Conservation (phyloP, 805 yeast species). For the Clavispora phyllophila region DNA sequence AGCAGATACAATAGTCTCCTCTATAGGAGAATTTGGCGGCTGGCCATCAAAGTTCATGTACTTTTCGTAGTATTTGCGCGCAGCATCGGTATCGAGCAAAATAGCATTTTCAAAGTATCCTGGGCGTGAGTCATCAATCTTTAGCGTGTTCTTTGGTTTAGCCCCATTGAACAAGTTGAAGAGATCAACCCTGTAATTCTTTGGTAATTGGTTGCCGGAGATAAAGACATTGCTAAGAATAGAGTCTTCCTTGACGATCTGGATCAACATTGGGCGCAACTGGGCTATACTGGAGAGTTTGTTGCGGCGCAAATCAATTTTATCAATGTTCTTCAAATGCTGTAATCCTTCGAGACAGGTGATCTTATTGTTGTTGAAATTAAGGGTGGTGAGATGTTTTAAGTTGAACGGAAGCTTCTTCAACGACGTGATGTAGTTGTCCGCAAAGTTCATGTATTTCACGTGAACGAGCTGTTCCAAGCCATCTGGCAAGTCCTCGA, state of each 20-base stretch:
- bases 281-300: slow-evolving; percentile 27
- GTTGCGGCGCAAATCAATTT: slow-evolving; percentile 51
- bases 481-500: slow-evolving; percentile 50
- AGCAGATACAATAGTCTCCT: neutral
- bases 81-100: slow-evolving; percentile 45
- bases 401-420: slow-evolving; percentile 31
- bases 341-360: slow-evolving; percentile 42
- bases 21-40: neutral
- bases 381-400: slow-evolving; percentile 38
- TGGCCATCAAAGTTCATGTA: slow-evolving; percentile 17
- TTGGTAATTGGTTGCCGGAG: slow-evolving; percentile 40
- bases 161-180: slow-evolving; percentile 55
- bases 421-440: slow-evolving; percentile 34
- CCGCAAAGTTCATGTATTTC: slow-evolving; percentile 42
- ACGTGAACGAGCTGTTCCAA: slow-evolving; percentile 43
- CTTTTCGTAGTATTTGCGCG: slow-evolving; percentile 39
- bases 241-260: slow-evolving; percentile 24
- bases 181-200: slow-evolving; percentile 46
- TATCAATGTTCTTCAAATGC: slow-evolving; percentile 38
- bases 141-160: slow-evolving; percentile 40
- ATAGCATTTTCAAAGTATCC: slow-evolving; percentile 57
- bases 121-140: slow-evolving; percentile 57
- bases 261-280: slow-evolving; percentile 33
- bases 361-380: slow-evolving; percentile 46
- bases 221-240: slow-evolving; percentile 38